Percentiles rank a stretch among this genome's conserved stretches.
Conservation (phyloP, 305 asterid species). For the Solanum hybrid region DNA sequence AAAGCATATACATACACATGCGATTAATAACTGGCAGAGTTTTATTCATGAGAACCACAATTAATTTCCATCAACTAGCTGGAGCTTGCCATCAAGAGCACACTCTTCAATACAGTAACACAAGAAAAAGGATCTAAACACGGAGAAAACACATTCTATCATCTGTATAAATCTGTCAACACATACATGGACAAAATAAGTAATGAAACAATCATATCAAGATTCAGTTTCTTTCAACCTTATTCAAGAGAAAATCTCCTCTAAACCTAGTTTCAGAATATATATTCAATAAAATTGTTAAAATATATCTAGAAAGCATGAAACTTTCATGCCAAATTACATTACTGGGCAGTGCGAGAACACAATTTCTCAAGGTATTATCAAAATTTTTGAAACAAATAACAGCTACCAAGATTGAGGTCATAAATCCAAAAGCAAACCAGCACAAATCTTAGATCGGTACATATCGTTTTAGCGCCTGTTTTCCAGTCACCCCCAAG, state of each 20-base stretch:
- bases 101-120: neutral
- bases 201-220: neutral
- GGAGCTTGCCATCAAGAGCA: neutral
- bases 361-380: constrained; percentile 11
- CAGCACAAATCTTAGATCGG: constrained; percentile 41
- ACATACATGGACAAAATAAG: neutral
- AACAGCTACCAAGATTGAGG: neutral
- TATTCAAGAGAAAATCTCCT: neutral
- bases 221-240: neutral
- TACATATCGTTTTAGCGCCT: constrained; percentile 68
- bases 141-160: neutral
- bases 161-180: neutral
- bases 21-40: neutral
- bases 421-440: constrained; percentile 5
- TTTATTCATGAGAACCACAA: neutral
- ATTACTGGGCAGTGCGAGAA: constrained; percentile 2
- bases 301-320: constrained; percentile 11
- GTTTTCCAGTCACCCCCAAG: constrained; percentile 77
- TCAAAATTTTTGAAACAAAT: constrained; percentile 27
- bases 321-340: constrained; percentile 12
- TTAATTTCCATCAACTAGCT: neutral
- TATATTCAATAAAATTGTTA: constrained; percentile 1
- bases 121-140: neutral
- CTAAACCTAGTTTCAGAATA: constrained; percentile 4
- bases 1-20: neutral